Evolutionary conservation across 371 early-diverging fungal genomes (phyloP).

Genomic region (Globomyces sp.): DNA sequence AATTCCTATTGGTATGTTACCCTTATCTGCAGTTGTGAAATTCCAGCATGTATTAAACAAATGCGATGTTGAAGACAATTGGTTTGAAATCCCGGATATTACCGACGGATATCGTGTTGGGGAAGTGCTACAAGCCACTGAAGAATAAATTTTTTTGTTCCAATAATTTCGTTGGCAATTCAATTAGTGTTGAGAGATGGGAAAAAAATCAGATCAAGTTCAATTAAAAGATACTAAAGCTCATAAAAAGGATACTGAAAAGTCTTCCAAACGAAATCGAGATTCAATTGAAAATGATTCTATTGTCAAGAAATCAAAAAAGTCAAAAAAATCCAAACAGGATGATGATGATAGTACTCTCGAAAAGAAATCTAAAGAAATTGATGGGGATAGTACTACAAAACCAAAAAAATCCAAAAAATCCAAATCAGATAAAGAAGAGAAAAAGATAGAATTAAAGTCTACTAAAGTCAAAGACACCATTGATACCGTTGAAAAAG

Average conservation of each 20-base stretch:
- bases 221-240: not conserved
- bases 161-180: not conserved
- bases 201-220: not conserved
- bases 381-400: too few relatives aligned
- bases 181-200: not conserved
- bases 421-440: too few relatives aligned
- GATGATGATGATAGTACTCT: too few relatives aligned
- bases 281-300: not conserved
- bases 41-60: slow-evolving; percentile 37
- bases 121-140: slow-evolving; percentile 27
- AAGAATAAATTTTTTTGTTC: not conserved
- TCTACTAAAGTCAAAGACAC: too few relatives aligned
- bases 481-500: too few relatives aligned
- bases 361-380: too few relatives aligned
- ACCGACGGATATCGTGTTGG: slow-evolving; percentile 40
- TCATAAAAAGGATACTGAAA: not conserved
- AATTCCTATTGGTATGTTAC: slow-evolving; percentile 42
- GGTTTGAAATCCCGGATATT: slow-evolving; percentile 40
- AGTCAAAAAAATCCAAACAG: too few relatives aligned
- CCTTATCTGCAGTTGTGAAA: slow-evolving; percentile 34
- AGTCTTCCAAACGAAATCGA: not conserved
- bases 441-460: too few relatives aligned
- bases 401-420: too few relatives aligned
- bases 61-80: slow-evolving; percentile 17
- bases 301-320: too few relatives aligned